Conservation (phyloP, 1,284 basidiomycete genomes). For the Neotropicomus parvogracilis region DNA sequence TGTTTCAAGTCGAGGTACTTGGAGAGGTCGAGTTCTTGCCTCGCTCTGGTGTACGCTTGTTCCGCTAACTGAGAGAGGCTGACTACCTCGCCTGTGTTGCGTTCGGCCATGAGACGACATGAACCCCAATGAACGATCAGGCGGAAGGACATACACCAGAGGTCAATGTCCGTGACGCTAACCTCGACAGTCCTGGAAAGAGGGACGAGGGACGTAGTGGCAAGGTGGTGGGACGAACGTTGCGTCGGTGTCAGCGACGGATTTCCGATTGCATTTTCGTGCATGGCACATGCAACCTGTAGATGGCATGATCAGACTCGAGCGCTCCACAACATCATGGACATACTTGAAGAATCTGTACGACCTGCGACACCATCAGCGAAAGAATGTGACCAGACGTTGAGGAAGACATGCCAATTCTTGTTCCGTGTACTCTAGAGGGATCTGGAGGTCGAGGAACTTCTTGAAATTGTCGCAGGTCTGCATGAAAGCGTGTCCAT, state of each 20-base stretch:
- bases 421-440: conserved; percentile 14
- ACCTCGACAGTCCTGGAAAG: conserved; percentile 13
- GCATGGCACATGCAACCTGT: conserved; percentile 25
- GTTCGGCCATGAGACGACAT: conserved; percentile 2
- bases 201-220: conserved; percentile 7
- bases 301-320: conserved; percentile 1
- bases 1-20: conserved; percentile 3
- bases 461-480: conserved; percentile 13
- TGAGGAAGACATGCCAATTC: conserved; percentile 4
- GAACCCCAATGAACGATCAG: neutral
- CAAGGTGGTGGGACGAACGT: conserved; percentile 11
- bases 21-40: conserved; percentile 8
- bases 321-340: neutral
- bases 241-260: conserved; percentile 7
- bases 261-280: conserved; percentile 24
- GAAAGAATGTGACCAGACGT: neutral
- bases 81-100: conserved; percentile 13
- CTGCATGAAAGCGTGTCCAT: conserved; percentile 8
- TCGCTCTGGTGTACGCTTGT: conserved; percentile 2
- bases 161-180: neutral
- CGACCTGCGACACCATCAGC: conserved; percentile 15
- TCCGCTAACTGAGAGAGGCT: conserved; percentile 8
- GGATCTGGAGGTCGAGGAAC: conserved; percentile 13
- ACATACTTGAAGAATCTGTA: conserved; percentile 23
- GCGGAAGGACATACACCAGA: conserved; percentile 17